Conservation (phyloP, 2,329 filamentous ascomycete species). For the Botrytis deweyae region DNA sequence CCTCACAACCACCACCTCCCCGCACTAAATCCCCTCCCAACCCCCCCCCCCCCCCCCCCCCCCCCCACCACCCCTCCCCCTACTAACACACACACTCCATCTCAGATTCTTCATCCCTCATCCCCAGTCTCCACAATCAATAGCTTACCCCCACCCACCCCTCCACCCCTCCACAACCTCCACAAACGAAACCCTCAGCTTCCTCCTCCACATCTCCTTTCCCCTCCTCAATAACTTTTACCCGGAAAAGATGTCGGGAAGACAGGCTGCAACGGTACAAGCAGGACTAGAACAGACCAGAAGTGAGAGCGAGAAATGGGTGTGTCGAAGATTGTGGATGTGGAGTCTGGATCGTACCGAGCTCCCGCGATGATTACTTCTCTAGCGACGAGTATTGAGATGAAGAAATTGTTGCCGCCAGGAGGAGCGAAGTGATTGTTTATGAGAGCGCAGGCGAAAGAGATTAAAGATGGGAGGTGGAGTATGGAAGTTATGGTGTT, state of each 20-base stretch:
- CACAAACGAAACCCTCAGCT: not conserved
- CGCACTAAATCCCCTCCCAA: not conserved
- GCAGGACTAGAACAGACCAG: not conserved
- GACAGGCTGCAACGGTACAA: not conserved
- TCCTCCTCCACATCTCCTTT: not conserved
- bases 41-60: not conserved
- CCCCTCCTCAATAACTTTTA: not conserved
- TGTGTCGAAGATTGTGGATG: not conserved
- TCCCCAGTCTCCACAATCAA: not conserved
- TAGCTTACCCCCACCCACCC: not conserved
- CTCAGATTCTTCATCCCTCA: not conserved
- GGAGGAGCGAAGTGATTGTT: not conserved
- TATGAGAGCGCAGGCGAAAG: not conserved
- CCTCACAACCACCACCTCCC: not conserved
- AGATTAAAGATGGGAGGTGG: constrained; percentile 4
- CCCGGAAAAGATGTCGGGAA: not conserved
- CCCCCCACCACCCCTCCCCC: not conserved
- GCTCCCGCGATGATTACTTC: not conserved
- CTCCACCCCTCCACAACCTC: not conserved
- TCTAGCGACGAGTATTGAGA: not conserved
- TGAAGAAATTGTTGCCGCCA: not conserved
- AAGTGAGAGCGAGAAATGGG: not conserved
- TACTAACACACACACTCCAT: not conserved
- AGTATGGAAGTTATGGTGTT: constrained; percentile 9
- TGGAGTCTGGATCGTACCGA: not conserved